These are phyloP conservation scores for Rhododendron molle DNA, from an alignment of 148 eudicot species.

Conservation along the genomic window DNA sequence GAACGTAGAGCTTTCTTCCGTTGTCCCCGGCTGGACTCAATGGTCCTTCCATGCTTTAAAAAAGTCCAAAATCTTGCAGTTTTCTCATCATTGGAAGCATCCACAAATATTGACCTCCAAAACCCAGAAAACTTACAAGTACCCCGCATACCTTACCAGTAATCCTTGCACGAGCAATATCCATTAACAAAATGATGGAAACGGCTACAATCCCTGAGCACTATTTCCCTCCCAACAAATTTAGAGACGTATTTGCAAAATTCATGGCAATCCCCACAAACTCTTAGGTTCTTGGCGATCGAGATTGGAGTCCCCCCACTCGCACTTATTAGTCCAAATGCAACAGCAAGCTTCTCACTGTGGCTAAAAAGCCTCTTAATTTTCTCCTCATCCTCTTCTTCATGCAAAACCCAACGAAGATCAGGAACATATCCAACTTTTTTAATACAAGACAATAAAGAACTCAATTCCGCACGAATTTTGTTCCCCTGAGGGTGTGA, in stretches of 20 bases:
- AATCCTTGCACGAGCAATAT: conserved; percentile 22
- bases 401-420: conserved; percentile 24
- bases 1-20: not conserved
- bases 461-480: conserved; percentile 24
- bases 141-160: conserved; percentile 16
- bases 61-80: not conserved
- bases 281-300: conserved; percentile 22
- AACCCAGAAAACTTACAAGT: not conserved
- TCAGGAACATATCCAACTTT: conserved; percentile 28
- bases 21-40: not conserved
- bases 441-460: conserved; percentile 20
- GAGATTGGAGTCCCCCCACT: conserved; percentile 17
- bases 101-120: not conserved
- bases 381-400: conserved; percentile 28
- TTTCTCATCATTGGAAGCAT: not conserved
- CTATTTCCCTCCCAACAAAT: conserved; percentile 17
- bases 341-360: conserved; percentile 26
- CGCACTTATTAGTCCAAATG: conserved; percentile 20
- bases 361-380: conserved; percentile 21
- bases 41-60: not conserved
- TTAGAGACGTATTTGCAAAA: conserved; percentile 24
- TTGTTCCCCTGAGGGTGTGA: conserved; percentile 29
- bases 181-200: conserved; percentile 27
- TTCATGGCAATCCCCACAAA: conserved; percentile 30
- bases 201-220: conserved; percentile 25